phyloP scores from a whole-genome alignment of 148 eudicot species.

The Rhododendron vialii region DNA sequence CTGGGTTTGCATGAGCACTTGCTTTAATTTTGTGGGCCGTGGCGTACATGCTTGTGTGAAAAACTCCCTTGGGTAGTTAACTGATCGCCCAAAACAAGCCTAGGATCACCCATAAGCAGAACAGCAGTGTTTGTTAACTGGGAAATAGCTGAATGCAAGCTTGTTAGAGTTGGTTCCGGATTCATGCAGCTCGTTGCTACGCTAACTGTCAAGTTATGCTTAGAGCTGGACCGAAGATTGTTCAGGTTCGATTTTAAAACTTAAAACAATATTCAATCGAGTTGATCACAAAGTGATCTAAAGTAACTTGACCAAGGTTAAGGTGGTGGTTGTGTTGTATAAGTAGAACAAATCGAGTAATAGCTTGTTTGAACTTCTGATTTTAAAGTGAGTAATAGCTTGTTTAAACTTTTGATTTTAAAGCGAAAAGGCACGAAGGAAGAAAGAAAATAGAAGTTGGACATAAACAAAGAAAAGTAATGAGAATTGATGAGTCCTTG shows the following conservation, averaged over 20 bases:
- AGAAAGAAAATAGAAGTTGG: too few species aligned
- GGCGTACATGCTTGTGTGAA: not conserved
- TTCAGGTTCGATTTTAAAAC: not conserved
- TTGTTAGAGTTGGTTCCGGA: not conserved
- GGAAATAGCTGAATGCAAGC: not conserved
- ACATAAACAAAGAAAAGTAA: too few species aligned
- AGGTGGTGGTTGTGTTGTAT: not conserved
- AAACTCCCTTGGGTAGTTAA: not conserved
- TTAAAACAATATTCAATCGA: not conserved
- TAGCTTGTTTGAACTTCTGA: not conserved
- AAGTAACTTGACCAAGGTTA: not conserved
- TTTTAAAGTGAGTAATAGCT: not conserved
- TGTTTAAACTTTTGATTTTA: not conserved
- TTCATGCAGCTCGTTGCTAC: not conserved
- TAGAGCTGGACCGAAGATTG: not conserved
- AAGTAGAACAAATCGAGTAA: not conserved
- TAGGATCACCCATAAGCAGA: not conserved
- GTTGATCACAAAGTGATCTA: not conserved
- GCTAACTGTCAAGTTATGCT: not conserved
- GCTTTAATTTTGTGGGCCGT: not conserved
- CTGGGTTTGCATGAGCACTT: not conserved
- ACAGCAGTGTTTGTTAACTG: not conserved
- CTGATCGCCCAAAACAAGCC: not conserved
- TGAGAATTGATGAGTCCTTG: too few species aligned
- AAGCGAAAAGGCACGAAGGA: too few species aligned